phyloP scores from a whole-genome alignment of 2,329 filamentous ascomycete species.

The Colletotrichum australisinense region DNA sequence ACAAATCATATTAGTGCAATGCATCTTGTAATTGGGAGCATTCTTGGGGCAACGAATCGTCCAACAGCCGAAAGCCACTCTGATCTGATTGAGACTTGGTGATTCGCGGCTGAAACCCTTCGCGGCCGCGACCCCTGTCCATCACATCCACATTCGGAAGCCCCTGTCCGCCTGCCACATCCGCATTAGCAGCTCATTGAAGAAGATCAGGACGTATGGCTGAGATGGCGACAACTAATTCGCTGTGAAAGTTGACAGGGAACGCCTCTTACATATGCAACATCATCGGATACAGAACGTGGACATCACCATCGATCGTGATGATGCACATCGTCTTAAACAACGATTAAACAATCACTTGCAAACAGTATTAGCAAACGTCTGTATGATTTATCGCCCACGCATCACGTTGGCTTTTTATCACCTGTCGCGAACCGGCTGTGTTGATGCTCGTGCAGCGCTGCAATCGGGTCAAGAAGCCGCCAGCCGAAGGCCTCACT shows the following conservation, averaged over 20 bases:
- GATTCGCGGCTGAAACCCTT: conserved; percentile 25
- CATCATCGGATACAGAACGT: background rate
- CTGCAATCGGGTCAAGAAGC: background rate
- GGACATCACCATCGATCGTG: background rate
- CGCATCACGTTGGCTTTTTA: background rate
- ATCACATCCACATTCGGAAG: conserved; percentile 18
- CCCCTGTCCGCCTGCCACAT: background rate
- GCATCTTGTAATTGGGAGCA: conserved; percentile 9
- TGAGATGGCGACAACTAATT: background rate
- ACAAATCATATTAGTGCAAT: background rate
- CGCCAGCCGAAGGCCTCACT: background rate
- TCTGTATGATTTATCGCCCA: background rate
- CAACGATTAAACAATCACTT: background rate
- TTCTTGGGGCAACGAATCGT: background rate
- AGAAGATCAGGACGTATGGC: conserved; percentile 5
- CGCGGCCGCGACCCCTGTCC: conserved; percentile 12
- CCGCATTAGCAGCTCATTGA: background rate
- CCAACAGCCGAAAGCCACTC: background rate
- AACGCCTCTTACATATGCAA: background rate
- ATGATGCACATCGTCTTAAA: background rate
- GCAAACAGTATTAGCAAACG: conserved; percentile 2
- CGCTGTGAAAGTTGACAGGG: background rate
- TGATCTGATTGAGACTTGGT: background rate
- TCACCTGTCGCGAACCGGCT: background rate
- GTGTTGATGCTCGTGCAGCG: background rate